Percentiles rank a stretch among this genome's conserved stretches.
These are phyloP conservation scores for Pythium brassicae DNA, from an alignment of 352 stramenopile species.

Conservation along the genomic window DNA sequence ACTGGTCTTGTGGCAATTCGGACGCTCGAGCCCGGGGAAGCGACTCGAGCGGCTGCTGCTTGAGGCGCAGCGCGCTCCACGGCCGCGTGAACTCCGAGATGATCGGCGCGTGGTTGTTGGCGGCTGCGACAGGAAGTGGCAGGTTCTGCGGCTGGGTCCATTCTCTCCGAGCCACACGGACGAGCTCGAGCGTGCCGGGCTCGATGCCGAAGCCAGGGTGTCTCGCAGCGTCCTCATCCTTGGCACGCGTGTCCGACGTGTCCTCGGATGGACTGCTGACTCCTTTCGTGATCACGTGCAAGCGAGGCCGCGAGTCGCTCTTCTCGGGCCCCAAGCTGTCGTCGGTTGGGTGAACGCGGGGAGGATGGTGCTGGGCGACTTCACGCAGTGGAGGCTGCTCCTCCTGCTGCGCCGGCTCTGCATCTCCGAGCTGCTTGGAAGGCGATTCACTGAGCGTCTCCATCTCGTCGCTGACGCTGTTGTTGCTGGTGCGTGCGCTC, in stretches of 20 bases:
- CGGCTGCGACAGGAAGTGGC: constrained; percentile 18
- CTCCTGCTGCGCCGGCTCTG: background rate
- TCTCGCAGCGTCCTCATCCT: background rate
- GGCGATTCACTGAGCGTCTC: background rate
- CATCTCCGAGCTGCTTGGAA: background rate
- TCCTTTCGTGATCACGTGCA: background rate
- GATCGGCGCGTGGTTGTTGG: constrained; percentile 21
- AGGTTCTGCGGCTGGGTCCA: constrained; percentile 9
- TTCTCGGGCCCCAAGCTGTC: background rate
- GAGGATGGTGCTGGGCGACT: background rate
- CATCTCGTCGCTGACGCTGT: constrained; percentile 4
- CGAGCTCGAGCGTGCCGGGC: constrained; percentile 14
- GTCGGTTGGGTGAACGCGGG: background rate
- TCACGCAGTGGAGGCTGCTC: background rate
- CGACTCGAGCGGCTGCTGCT: background rate
- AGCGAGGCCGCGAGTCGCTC: background rate
- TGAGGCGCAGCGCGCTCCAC: constrained; percentile 29
- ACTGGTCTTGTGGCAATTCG: constrained; percentile 19
- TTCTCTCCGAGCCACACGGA: constrained; percentile 5
- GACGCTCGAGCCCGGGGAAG: background rate
- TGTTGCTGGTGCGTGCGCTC: constrained; percentile 1
- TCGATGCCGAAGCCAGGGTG: constrained; percentile 14
- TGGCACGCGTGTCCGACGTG: background rate
- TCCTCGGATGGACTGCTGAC: background rate
- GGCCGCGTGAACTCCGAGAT: constrained; percentile 31